A percentile compares a stretch with the other conserved stretches of the same genome.
Conservation (phyloP, 2,329 filamentous ascomycete genomes). For the Thielaviopsis populi region DNA sequence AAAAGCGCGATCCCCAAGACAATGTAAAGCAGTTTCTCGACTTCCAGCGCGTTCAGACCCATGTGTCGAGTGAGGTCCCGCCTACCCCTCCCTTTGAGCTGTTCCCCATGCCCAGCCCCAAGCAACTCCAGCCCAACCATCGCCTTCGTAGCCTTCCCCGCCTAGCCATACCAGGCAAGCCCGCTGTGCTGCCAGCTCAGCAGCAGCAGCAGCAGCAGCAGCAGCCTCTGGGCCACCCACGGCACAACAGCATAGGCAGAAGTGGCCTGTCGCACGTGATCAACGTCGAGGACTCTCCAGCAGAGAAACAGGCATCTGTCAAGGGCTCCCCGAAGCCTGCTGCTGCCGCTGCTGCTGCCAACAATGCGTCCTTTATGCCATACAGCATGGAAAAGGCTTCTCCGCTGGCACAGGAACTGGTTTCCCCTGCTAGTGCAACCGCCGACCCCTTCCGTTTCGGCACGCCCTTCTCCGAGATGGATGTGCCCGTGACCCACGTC, state of each 20-base stretch:
- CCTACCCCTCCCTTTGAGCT: constrained; percentile 57
- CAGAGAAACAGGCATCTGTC: neutral
- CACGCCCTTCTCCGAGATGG: constrained; percentile 84
- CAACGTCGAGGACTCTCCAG: constrained; percentile 13
- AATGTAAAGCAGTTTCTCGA: constrained; percentile 83
- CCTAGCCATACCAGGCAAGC: constrained; percentile 40
- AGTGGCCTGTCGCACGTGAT: constrained; percentile 13
- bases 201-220: constrained; percentile 16
- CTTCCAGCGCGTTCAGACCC: constrained; percentile 52
- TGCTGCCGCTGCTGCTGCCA: constrained; percentile 15
- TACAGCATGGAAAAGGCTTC: constrained; percentile 38
- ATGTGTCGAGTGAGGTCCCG: constrained; percentile 40
- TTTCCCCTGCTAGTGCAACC: constrained; percentile 29
- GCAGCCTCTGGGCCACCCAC: constrained; percentile 19
- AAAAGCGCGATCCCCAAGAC: constrained; percentile 70
- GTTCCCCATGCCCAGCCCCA: constrained; percentile 28
- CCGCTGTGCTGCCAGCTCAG: constrained; percentile 19
- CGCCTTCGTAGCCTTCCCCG: constrained; percentile 46
- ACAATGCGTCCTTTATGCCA: constrained; percentile 28
- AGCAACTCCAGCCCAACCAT: constrained; percentile 28
- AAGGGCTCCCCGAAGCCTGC: constrained; percentile 27
- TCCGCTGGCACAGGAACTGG: constrained; percentile 39
- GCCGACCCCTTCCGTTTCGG: constrained; percentile 56
- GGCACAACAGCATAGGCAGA: constrained; percentile 5
- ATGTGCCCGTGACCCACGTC: constrained; percentile 65